Conservation (phyloP, 2,329 filamentous ascomycete genomes). For the Apiospora saccharicola region DNA sequence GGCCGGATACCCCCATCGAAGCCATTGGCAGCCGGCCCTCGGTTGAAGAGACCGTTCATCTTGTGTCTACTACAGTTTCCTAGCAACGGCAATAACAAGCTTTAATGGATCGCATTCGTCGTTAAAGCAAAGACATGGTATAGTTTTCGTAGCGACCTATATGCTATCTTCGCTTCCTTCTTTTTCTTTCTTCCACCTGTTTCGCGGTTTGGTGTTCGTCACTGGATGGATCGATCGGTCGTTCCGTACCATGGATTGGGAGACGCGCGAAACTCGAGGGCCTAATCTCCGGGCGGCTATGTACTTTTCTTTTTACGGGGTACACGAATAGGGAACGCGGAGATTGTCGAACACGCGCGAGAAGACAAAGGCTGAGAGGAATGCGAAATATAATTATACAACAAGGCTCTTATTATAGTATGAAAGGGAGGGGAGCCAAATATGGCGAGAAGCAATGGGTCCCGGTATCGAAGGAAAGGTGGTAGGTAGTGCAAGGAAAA, state of each 20-base stretch:
- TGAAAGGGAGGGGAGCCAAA: not conserved
- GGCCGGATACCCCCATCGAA: constrained; percentile 33
- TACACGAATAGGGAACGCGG: constrained; percentile 14
- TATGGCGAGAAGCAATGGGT: not conserved
- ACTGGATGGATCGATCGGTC: constrained; percentile 20
- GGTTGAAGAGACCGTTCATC: constrained; percentile 28
- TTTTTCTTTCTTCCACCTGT: not conserved
- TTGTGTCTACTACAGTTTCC: constrained; percentile 5
- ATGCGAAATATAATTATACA: constrained; percentile 7
- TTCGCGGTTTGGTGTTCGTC: constrained; percentile 16
- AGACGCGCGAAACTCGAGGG: constrained; percentile 14
- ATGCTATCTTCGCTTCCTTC: not conserved
- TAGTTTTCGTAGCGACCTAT: constrained; percentile 8
- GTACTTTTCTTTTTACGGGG: constrained; percentile 18
- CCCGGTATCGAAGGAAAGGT: not conserved
- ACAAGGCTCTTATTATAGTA: not conserved
- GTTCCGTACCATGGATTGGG: constrained; percentile 7
- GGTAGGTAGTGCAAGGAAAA: not conserved
- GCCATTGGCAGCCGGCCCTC: constrained; percentile 47
- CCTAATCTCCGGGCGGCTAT: constrained; percentile 15
- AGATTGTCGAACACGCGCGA: constrained; percentile 25
- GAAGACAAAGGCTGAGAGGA: constrained; percentile 9
- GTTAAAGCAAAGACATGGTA: constrained; percentile 16
- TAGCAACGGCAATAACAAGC: constrained; percentile 9
- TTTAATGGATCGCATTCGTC: constrained; percentile 17